These are phyloP conservation scores for Tanacetum coccineum DNA, from an alignment of 129 eudicot genomes.

Conservation along the genomic window DNA sequence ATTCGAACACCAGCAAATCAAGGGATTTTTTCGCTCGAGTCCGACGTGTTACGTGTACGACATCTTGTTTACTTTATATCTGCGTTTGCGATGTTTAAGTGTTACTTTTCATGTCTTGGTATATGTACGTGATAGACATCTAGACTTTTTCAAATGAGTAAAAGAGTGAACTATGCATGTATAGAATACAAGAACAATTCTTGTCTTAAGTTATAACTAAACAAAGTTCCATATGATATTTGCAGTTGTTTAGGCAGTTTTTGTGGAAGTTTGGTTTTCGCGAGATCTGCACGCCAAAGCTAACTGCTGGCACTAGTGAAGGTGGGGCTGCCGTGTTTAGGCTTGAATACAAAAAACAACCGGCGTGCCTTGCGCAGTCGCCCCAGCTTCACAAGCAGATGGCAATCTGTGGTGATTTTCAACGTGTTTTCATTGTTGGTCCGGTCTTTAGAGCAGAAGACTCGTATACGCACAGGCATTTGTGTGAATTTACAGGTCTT, in stretches of 20 bases:
- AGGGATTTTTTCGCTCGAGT: conserved; percentile 65
- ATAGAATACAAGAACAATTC: too few species aligned
- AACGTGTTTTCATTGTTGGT: conserved; percentile 78
- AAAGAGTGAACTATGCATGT: too few species aligned
- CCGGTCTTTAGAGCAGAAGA: conserved; percentile 97
- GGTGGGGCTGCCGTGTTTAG: conserved; percentile 93
- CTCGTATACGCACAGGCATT: conserved; percentile 83
- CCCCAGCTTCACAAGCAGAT: conserved; percentile 96
- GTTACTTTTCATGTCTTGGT: not conserved
- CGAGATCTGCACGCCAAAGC: conserved; percentile 74
- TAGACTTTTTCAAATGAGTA: too few species aligned
- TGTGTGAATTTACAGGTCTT: conserved; percentile 92
- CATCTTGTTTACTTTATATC: not conserved
- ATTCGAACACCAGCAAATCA: conserved; percentile 89
- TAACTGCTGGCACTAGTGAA: conserved; percentile 85
- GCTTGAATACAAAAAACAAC: conserved; percentile 71
- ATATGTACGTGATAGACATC: not conserved
- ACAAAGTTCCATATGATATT: not conserved
- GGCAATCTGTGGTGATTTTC: conserved; percentile 88
- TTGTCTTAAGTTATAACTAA: not conserved
- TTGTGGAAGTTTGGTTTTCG: conserved; percentile 53
- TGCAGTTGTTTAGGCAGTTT: conserved; percentile 75
- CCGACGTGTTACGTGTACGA: conserved; percentile 61
- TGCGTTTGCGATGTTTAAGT: not conserved
- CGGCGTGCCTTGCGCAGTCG: conserved; percentile 94